Conservation (phyloP, 1,284 basidiomycete genomes). For the Ceratobasidium sp. region DNA sequence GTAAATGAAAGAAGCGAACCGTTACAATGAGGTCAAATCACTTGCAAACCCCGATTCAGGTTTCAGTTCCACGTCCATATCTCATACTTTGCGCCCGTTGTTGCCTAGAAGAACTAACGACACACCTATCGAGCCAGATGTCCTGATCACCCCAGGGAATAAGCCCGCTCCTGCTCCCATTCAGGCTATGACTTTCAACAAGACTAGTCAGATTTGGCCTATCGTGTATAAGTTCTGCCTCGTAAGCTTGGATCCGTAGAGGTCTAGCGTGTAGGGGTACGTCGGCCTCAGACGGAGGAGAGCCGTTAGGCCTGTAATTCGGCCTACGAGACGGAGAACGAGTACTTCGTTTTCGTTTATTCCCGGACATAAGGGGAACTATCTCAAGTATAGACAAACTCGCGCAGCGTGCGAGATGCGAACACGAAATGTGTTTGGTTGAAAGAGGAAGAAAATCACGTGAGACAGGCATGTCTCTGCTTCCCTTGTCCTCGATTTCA, state of each 20-base stretch:
- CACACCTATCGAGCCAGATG: slow-evolving; percentile 71
- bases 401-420: neutral
- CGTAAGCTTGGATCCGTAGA: slow-evolving; percentile 63
- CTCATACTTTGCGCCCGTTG: neutral
- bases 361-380: neutral
- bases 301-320: neutral
- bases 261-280: neutral
- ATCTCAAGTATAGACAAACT: neutral
- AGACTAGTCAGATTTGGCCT: slow-evolving; percentile 55
- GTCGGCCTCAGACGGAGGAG: slow-evolving; percentile 1
- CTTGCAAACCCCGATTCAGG: neutral
- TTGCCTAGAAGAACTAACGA: slow-evolving; percentile 43
- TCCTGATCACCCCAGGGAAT: slow-evolving; percentile 48
- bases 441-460: neutral
- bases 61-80: neutral
- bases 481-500: neutral
- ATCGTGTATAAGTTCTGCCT: slow-evolving; percentile 66
- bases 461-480: neutral
- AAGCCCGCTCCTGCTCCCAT: slow-evolving; percentile 41
- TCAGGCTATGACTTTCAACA: slow-evolving; percentile 56
- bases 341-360: slow-evolving; percentile 14
- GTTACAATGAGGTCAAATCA: slow-evolving; percentile 38
- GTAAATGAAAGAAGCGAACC: slow-evolving; percentile 33
- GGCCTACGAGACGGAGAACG: neutral
- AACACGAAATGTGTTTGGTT: neutral